Base-by-base conservation (phyloP, 1,284 basidiomycete species). In the Fomitopsis schrenkii region DNA sequence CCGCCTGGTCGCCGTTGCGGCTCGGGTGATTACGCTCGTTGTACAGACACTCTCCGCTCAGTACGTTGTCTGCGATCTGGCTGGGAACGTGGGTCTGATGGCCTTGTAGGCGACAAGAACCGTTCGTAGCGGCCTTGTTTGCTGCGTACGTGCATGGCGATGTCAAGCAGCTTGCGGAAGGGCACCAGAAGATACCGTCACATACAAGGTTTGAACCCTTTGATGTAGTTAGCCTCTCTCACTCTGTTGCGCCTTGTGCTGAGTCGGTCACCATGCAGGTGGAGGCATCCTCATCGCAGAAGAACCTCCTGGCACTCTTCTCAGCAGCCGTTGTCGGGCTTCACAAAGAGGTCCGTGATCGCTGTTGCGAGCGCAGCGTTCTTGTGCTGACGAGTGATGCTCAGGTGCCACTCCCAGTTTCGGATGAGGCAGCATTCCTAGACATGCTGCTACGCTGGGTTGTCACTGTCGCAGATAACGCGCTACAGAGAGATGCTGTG, bases 11-110 rank as follows among this genome's bases (percentile, higher is more conserved):
- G 76, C 75, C 8, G 82, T 85, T 3, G 83, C 86, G 1, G 86
- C 84, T 2, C 81, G 81, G 57, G 84, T 96, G 28, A 78, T 93
- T 28, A 86, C 82, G 50, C 71, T 87, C n/a, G 75, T 97, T 6
- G 80, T 88, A 9, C 88, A 89, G 74, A 83, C 84, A 28, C 70
- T 92, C 58, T 73, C 81, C 6, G 69, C 75, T 4, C 83, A 84
- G 93, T 94, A 64, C 76, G 91, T 77, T 1, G 6, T 19, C 7
- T 8, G 41, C 3, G 38, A 15, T 22, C 19, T 40, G 55, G 12
- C 54, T 28, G 42, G 10, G n/a, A 15, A 58, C 36, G 14, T 26
- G 17, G 38, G 6, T 26, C 54, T 60, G 17, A 63, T 40, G 5
- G 30, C 38, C 3, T 14, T 28, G 12, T 59, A 88, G 84, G 66